Conservation (phyloP, 768 basidiomycete genomes). For the Neoboletus subvelutipes region DNA sequence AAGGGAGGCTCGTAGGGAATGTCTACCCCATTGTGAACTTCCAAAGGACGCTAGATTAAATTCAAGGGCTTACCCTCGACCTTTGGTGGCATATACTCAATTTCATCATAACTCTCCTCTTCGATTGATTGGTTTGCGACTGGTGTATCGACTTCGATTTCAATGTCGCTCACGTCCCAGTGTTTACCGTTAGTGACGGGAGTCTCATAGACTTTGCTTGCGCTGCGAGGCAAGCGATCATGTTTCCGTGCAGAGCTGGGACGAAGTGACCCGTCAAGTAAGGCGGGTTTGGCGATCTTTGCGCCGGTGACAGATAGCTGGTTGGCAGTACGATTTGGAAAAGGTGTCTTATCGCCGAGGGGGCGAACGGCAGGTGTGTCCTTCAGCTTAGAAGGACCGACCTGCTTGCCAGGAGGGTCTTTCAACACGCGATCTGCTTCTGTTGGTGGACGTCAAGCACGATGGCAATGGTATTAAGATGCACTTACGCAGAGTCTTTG, state of each 20-base stretch:
- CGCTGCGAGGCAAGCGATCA: constrained; percentile 52
- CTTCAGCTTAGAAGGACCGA: constrained; percentile 24
- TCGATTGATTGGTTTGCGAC: constrained; percentile 24
- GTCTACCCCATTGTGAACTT: constrained; percentile 29
- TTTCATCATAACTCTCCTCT: constrained; percentile 43
- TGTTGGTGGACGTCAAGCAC: constrained; percentile 2
- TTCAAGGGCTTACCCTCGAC: constrained; percentile 40
- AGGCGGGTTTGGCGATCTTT: constrained; percentile 38
- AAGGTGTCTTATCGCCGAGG: constrained; percentile 74
- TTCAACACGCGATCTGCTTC: constrained; percentile 24
- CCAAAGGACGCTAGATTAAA: background rate
- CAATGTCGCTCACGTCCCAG: constrained; percentile 73
- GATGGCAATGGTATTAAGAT: no score
- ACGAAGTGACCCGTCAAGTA: constrained; percentile 47
- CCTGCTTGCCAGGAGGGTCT: constrained; percentile 27
- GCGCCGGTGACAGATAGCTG: constrained; percentile 35
- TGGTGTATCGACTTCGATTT: constrained; percentile 32
- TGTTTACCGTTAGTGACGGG: constrained; percentile 64
- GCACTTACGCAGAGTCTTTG: constrained; percentile 30
- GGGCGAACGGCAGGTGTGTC: constrained; percentile 42
- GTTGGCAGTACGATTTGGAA: constrained; percentile 54
- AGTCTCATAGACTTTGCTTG: constrained; percentile 57
- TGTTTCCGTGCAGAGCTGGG: constrained; percentile 72
- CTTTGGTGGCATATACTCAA: constrained; percentile 57
- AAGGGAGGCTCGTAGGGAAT: constrained; percentile 45